Evolutionary conservation across 805 yeast genomes (phyloP).

Genomic region (Candida stauntonica): DNA sequence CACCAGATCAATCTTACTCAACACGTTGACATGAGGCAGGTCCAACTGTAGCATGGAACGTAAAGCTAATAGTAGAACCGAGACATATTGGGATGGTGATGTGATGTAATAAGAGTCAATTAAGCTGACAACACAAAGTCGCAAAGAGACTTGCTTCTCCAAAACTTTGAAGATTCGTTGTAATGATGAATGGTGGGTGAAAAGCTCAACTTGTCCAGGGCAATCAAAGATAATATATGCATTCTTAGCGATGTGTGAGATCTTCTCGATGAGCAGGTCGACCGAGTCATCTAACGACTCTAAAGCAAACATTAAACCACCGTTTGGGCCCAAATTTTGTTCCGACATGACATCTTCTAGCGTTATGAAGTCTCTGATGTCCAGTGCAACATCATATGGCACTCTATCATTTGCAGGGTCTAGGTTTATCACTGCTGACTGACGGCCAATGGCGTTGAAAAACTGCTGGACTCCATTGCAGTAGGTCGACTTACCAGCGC

Average conservation of each 20-base stretch:
- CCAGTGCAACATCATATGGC: constrained; percentile 70
- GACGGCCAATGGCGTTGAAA: constrained; percentile 89
- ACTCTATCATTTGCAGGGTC: constrained; percentile 86
- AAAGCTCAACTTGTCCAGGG: constrained; percentile 95
- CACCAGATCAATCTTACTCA: constrained; percentile 84
- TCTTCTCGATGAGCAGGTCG: constrained; percentile 52
- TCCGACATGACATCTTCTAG: constrained; percentile 76
- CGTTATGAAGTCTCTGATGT: constrained; percentile 71
- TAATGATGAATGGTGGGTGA: constrained; percentile 82
- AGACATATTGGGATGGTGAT: constrained; percentile 84
- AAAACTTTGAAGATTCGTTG: constrained; percentile 60
- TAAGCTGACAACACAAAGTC: constrained; percentile 81
- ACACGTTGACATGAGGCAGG: constrained; percentile 88
- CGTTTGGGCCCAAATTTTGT: constrained; percentile 74
- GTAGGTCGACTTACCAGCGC: constrained; percentile 94
- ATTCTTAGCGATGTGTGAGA: constrained; percentile 51
- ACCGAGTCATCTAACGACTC: constrained; percentile 58
- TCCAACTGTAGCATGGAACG: constrained; percentile 92
- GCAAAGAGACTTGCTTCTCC: constrained; percentile 58
- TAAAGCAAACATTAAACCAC: constrained; percentile 85
- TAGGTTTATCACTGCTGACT: constrained; percentile 75
- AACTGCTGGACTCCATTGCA: constrained; percentile 92
- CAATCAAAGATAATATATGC: constrained; percentile 80
- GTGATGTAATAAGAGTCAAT: constrained; percentile 81
- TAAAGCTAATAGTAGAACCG: constrained; percentile 72